Evolutionary conservation across 2,329 filamentous ascomycete genomes (phyloP).

Genomic region (Aspergillus felis): DNA sequence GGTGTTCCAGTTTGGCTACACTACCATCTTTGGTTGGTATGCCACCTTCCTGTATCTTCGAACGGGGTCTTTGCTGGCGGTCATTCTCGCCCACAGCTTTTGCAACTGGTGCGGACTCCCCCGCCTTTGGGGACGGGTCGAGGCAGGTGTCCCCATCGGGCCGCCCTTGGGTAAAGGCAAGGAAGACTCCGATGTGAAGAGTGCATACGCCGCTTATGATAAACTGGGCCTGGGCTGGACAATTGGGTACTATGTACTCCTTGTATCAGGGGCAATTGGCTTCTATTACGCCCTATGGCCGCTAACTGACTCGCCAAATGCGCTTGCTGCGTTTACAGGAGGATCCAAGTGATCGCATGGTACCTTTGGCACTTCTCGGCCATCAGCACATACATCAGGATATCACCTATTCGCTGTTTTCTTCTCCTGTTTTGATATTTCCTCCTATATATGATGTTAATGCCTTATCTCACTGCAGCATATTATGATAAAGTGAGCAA

Average conservation of each 20-base stretch:
- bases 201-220: conserved; percentile 21
- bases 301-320: conserved; percentile 57
- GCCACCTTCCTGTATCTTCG: conserved; percentile 84
- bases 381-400: neutral
- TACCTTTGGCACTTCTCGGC: neutral
- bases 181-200: conserved; percentile 28
- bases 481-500: neutral
- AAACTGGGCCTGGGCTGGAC: conserved; percentile 60
- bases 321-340: conserved; percentile 31
- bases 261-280: conserved; percentile 65
- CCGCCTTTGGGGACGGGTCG: conserved; percentile 74
- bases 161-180: conserved; percentile 36
- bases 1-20: conserved; percentile 82
- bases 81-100: conserved; percentile 75
- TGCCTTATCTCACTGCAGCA: neutral
- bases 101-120: conserved; percentile 93
- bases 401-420: neutral
- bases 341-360: neutral
- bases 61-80: conserved; percentile 74
- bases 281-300: conserved; percentile 71
- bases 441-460: neutral
- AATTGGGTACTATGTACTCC: conserved; percentile 70
- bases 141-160: conserved; percentile 45
- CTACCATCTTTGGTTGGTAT: conserved; percentile 89
- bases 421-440: neutral